Percentiles rank a stretch among this genome's conserved stretches.
These are phyloP conservation scores for Eucalyptus rudis DNA, from an alignment of 345 rosid genomes.

Conservation along the genomic window DNA sequence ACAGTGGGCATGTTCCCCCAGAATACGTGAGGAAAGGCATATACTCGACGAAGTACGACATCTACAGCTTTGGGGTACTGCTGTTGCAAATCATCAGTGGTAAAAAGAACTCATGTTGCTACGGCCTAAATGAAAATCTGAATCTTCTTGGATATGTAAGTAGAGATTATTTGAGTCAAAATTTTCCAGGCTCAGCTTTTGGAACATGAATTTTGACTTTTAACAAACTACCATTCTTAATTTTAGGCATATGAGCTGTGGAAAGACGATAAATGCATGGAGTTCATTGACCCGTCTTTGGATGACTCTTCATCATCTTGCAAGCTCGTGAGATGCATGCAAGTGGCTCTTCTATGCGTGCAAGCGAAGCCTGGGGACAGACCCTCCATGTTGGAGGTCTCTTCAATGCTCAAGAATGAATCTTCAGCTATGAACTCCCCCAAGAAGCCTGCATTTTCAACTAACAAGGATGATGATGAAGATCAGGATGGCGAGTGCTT, in stretches of 20 bases:
- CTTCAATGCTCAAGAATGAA: constrained; percentile 2
- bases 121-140: constrained; percentile 10
- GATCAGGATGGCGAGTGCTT: background rate
- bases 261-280: background rate
- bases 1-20: constrained; percentile 38
- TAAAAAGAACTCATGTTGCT: constrained; percentile 8
- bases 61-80: constrained; percentile 41
- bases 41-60: constrained; percentile 33
- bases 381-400: constrained; percentile 18
- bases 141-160: constrained; percentile 26
- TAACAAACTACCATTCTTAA: background rate
- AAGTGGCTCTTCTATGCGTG: constrained; percentile 17
- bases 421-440: background rate
- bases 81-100: constrained; percentile 37
- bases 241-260: constrained; percentile 12
- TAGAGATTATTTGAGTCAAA: background rate
- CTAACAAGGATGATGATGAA: background rate
- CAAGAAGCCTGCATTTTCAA: constrained; percentile 19
- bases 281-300: constrained; percentile 6
- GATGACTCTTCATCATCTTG: constrained; percentile 6
- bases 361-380: constrained; percentile 9
- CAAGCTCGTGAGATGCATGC: constrained; percentile 9
- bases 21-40: constrained; percentile 28
- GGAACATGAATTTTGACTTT: background rate
- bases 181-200: background rate